Evolutionary conservation across 1,284 basidiomycete genomes (phyloP), one percentile per base, ranked within the genome.

Genomic region (Chalciporus piperatoides): DNA sequence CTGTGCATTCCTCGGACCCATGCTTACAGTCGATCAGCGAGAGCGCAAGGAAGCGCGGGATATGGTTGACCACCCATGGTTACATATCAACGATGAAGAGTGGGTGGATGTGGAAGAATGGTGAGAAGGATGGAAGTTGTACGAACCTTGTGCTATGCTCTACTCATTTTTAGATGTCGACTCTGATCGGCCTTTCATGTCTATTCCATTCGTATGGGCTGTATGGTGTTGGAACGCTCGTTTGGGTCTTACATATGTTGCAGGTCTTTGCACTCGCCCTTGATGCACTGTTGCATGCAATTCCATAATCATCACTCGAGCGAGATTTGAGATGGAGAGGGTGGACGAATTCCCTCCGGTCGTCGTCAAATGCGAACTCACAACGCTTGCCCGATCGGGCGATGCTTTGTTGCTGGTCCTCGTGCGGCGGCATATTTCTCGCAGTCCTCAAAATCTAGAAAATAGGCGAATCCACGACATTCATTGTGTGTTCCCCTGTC

Each of bases 1-100:
- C 15, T 85, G 86, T 55, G 73, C 76, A 10, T 94, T 94, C 70
- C 69, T 94, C 44, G 72, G 79, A 59, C 90, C 90, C 25, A 93
- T 94, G 92, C 76, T 95, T 44, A 67, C 74, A 32, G 65, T 84
- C 50, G 85, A 92, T 64, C 84, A 84, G 58, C 76, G 79, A 58
- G 73, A 82, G 59, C 82, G 91, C 21, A 77, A 77, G 25, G 71
- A 79, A 36, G 91, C 91, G n/a, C 72, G 78, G 41, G 86, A 92
- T 52, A 76, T 92, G 73, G 71, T 86, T 47, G 69, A 79, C 44
- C 86, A 92, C 60, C 65, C 74, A 41, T 95, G 92, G 92, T 68
- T 95, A 44, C 73, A 79, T 45, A 69, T 77, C 28, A 62, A 68
- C 17, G 69, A 72, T 21, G 71, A 68, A 33, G 80, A 80, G 41